Evolutionary conservation across 2,329 filamentous ascomycete genomes (phyloP).

Genomic region (Periconia sp.): DNA sequence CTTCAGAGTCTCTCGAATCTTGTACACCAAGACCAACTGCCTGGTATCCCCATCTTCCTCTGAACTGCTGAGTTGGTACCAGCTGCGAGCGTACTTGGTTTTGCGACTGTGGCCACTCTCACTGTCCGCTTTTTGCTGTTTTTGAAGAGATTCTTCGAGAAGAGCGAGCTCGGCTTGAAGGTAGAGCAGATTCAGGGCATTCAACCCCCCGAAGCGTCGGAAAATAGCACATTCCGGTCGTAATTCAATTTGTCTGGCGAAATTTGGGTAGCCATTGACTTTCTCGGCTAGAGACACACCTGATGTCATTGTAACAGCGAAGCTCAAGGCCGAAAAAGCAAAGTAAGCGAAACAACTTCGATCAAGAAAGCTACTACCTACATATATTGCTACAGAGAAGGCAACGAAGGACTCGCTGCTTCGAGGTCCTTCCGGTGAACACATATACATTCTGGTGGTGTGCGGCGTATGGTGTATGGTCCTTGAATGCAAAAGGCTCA

Average conservation of each 20-base stretch:
- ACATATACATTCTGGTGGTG: neutral
- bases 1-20: constrained; percentile 12
- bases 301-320: neutral
- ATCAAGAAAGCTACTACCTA: neutral
- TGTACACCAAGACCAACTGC: constrained; percentile 11
- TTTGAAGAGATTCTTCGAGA: neutral
- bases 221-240: constrained; percentile 8
- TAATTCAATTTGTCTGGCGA: constrained; percentile 4
- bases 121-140: constrained; percentile 5
- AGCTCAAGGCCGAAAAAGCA: neutral
- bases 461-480: neutral
- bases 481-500: constrained; percentile 6
- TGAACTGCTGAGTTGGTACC: constrained; percentile 4
- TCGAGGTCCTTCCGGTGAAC: neutral
- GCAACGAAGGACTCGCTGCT: neutral
- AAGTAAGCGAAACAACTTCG: too few species aligned
- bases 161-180: constrained; percentile 4
- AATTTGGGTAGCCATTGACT: constrained; percentile 6
- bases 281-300: constrained; percentile 1
- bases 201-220: constrained; percentile 6
- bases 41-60: neutral
- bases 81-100: constrained; percentile 3
- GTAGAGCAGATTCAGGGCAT: constrained; percentile 10
- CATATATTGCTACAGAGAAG: neutral
- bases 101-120: neutral